Conservation (phyloP, 352 stramenopile genomes). For the Phytophthora capsici region DNA sequence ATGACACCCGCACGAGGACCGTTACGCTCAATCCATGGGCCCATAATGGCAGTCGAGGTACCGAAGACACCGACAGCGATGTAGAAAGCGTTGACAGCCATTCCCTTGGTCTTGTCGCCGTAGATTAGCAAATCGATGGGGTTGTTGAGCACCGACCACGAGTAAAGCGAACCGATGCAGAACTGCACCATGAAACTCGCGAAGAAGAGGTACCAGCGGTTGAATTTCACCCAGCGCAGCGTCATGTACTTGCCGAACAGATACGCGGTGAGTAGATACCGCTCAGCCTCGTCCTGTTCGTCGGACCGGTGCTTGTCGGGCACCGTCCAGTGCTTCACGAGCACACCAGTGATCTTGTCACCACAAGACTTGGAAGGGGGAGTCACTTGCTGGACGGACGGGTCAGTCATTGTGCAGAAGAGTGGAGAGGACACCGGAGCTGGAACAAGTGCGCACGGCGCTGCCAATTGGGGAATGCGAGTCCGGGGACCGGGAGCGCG, state of each 20-base stretch:
- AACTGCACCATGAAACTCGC: constrained; percentile 72
- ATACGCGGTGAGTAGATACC: constrained; percentile 61
- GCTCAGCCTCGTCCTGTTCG: constrained; percentile 61
- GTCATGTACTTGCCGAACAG: constrained; percentile 59
- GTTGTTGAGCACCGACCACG: constrained; percentile 80
- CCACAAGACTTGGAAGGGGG: constrained; percentile 36
- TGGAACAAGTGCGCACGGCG: constrained; percentile 21
- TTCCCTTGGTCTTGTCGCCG: constrained; percentile 49
- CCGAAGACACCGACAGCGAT: constrained; percentile 70
- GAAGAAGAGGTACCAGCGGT: constrained; percentile 69
- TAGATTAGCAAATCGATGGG: constrained; percentile 67
- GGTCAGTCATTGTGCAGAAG: constrained; percentile 29
- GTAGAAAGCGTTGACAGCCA: constrained; percentile 80
- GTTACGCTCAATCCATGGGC: constrained; percentile 71
- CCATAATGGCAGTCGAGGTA: constrained; percentile 65
- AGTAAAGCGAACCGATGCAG: constrained; percentile 78
- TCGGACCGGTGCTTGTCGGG: constrained; percentile 50
- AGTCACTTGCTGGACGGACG: constrained; percentile 33
- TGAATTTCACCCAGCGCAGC: constrained; percentile 53
- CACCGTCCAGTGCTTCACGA: constrained; percentile 64
- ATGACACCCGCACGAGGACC: constrained; percentile 58
- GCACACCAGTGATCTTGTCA: constrained; percentile 27
- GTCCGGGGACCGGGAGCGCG: background rate
- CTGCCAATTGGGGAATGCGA: constrained; percentile 40
- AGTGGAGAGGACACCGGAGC: constrained; percentile 1